These are phyloP conservation scores for Colletotrichum lini DNA, from an alignment of 2,329 filamentous ascomycete species.

Conservation along the genomic window DNA sequence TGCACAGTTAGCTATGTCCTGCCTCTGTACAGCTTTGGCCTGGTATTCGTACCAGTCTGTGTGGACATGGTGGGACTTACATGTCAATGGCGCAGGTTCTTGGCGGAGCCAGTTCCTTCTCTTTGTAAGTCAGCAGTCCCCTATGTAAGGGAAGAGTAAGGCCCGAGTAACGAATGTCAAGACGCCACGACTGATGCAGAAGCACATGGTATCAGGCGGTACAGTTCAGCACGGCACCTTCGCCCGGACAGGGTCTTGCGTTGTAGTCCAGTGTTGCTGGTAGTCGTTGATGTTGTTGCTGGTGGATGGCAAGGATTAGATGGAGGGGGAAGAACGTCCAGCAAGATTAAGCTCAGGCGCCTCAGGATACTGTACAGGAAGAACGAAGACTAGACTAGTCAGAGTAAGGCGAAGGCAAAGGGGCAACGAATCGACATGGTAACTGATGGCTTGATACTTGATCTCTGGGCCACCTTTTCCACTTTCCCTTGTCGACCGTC, in stretches of 20 bases:
- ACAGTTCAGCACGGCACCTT: neutral
- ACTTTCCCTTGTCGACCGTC: neutral
- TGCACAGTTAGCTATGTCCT: neutral
- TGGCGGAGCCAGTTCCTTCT: neutral
- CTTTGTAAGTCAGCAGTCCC: neutral
- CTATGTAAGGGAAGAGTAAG: neutral
- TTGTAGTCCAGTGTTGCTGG: neutral
- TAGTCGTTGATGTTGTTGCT: neutral
- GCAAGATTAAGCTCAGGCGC: constrained; percentile 20
- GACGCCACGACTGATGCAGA: neutral
- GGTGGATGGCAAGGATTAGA: neutral
- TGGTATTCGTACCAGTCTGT: neutral
- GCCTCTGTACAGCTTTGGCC: neutral
- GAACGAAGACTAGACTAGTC: neutral
- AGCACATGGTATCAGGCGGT: neutral
- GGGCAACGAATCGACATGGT: constrained; percentile 15
- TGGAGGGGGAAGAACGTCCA: neutral
- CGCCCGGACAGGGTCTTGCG: neutral
- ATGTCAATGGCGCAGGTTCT: neutral
- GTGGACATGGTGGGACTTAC: neutral
- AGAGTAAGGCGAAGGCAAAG: constrained; percentile 5
- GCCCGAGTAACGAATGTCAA: neutral
- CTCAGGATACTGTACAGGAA: neutral
- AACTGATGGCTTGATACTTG: constrained; percentile 25
- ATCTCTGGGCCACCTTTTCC: neutral